Evolutionary conservation across 345 rosid species (phyloP).

Genomic region (Iberis pinnata): DNA sequence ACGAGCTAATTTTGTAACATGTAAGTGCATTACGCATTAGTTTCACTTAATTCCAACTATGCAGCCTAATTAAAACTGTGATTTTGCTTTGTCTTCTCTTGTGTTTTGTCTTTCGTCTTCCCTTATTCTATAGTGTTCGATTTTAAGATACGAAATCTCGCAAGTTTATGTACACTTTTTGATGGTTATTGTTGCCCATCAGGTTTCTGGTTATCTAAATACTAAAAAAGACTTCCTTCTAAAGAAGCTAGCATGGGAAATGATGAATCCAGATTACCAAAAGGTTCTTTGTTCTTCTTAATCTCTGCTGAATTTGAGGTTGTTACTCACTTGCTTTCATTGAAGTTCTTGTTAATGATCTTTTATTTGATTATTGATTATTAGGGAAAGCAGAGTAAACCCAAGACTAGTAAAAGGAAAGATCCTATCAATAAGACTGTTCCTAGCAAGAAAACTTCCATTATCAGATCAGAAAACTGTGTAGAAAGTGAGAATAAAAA

Average conservation of each 20-base stretch:
- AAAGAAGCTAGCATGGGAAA: slow-evolving; percentile 31
- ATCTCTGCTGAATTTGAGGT: no score
- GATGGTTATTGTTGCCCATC: slow-evolving; percentile 8
- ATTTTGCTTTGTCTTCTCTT: no score
- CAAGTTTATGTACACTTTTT: neutral
- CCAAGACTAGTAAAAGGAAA: slow-evolving; percentile 18
- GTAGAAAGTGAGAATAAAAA: slow-evolving; percentile 22
- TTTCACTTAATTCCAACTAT: slow-evolving; percentile 12
- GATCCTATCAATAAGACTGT: slow-evolving; percentile 23
- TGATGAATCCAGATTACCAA: slow-evolving; percentile 25
- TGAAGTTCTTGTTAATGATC: neutral
- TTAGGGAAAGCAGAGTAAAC: slow-evolving; percentile 23
- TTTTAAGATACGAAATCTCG: neutral
- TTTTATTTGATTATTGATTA: slow-evolving; percentile 1
- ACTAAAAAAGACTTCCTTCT: slow-evolving; percentile 10
- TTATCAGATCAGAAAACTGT: slow-evolving; percentile 4
- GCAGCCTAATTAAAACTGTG: slow-evolving; percentile 1
- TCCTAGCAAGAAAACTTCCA: slow-evolving; percentile 11
- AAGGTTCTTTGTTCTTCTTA: slow-evolving; percentile 23
- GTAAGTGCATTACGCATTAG: slow-evolving; percentile 16
- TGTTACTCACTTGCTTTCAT: neutral
- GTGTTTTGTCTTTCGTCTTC: slow-evolving; percentile 3
- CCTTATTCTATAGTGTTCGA: neutral
- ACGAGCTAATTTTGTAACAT: slow-evolving; percentile 10
- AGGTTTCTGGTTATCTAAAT: slow-evolving; percentile 25